A percentile compares a stretch with the other conserved stretches of the same genome.
Evolutionary conservation across 1,139 yeast species (phyloP).

Genomic region (Hansenula lynferdii): DNA sequence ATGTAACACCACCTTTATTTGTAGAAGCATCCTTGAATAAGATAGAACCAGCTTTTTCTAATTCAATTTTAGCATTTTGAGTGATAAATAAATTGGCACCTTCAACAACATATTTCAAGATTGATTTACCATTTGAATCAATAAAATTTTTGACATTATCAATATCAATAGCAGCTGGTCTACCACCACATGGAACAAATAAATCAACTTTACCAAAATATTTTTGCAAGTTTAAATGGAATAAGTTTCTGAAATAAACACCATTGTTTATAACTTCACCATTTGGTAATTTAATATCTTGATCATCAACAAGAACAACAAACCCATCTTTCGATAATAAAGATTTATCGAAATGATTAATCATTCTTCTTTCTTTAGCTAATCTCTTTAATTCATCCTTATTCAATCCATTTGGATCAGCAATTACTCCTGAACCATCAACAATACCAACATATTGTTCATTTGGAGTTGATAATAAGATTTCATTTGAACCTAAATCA

Average conservation of each 20-base stretch:
- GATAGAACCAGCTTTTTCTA: constrained; percentile 83
- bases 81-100: constrained; percentile 97
- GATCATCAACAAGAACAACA: constrained; percentile 81
- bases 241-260: constrained; percentile 85
- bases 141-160: constrained; percentile 73
- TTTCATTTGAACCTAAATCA: constrained; percentile 95
- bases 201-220: constrained; percentile 66
- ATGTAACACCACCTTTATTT: constrained; percentile 98
- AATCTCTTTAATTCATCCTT: constrained; percentile 72
- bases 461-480: constrained; percentile 64
- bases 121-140: constrained; percentile 67
- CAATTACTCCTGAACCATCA: constrained; percentile 94
- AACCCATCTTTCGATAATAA: constrained; percentile 74
- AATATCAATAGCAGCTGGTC: constrained; percentile 94
- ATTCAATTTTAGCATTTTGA: constrained; percentile 82
- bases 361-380: constrained; percentile 75
- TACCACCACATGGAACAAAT: constrained; percentile 98
- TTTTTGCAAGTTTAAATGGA: constrained; percentile 73
- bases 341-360: constrained; percentile 60
- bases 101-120: constrained; percentile 88
- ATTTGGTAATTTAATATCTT: constrained; percentile 70
- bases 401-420: constrained; percentile 87
- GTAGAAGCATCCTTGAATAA: constrained; percentile 96
- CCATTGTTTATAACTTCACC: constrained; percentile 79
- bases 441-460: constrained; percentile 86